Evolutionary conservation across 176 grass and related monocot species (phyloP), one percentile per base, ranked within the genome.

Genomic region (Luzula sylvatica): DNA sequence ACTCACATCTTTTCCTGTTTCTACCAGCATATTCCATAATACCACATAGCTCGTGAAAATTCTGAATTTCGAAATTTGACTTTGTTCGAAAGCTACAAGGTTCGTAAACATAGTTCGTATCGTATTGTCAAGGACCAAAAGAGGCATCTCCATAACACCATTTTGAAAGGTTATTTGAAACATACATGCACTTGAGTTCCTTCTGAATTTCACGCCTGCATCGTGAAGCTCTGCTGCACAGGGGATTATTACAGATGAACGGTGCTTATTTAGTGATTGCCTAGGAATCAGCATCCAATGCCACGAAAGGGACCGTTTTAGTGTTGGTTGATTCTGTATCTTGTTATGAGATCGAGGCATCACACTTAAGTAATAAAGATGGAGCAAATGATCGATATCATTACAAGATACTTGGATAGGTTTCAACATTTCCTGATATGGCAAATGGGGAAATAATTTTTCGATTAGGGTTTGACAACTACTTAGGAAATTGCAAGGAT

Each of bases 51-150:
- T 32, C 0, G 83, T 72, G 15, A 64, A 64, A 8, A 87, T 19
- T 0, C 46, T 5, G 0, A 14, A 16, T 0, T 4, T 1, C 0
- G 46, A 46, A 23, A 2, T 1, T 0, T 53, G 47, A 20, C 70
- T 73, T 59, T 83, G 80, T 45, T 78, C 74, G 15, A 78, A 74
- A 0, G 80, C 74, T 17, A 86, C 50, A 0, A 84, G 19, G 51
- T 74, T 83, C 3, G 68, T 63, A 41, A 77, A 53, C 3, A 63
- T 5, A 0, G 53, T 2, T 14, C 65, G 50, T 14, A 67, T 78
- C 25, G 13, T 28, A 49, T 78, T 67, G 0, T 71, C 9, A 9
- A 87, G 23, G 12, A 27, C 1, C 19, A 87, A 11, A 24, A 8
- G 3, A 1, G 82, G 75, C 39, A 86, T 86, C 70, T 86, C 61